Evolutionary conservation across 78 protist genomes (phyloP).

Genomic region (Monocercomonoides exilis): DNA sequence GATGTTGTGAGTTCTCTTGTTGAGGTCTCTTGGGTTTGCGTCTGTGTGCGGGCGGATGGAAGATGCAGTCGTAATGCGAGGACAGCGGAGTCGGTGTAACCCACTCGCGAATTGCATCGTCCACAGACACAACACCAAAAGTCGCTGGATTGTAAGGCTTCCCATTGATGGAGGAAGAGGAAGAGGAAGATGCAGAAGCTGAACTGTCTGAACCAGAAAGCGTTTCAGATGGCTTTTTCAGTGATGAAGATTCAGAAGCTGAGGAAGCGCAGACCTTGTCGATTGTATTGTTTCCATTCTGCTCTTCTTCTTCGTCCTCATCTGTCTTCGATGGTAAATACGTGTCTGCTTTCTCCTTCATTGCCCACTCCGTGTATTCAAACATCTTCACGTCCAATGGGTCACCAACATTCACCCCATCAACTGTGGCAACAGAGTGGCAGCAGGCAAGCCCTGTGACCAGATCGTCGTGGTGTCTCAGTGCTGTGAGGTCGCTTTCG

Average conservation of each 20-base stretch:
- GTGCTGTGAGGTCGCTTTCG: neutral
- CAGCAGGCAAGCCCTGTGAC: neutral
- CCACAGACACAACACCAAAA: no score
- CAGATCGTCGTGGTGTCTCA: neutral
- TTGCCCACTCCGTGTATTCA: conserved; percentile 33
- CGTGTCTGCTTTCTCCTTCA: neutral
- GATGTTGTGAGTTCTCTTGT: no score
- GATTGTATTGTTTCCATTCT: neutral
- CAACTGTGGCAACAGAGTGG: conserved; percentile 9
- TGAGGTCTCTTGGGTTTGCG: no score
- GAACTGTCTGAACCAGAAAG: neutral
- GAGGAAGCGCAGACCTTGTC: neutral
- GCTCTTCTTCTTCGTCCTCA: neutral
- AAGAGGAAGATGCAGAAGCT: no score
- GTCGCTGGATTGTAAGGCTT: no score
- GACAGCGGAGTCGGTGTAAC: no score
- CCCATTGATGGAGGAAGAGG: no score
- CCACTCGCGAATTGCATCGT: no score
- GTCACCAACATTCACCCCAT: conserved; percentile 59
- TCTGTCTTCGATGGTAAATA: neutral
- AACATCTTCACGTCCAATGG: conserved; percentile 72
- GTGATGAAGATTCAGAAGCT: neutral
- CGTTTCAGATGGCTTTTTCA: neutral
- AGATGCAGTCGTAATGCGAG: no score
- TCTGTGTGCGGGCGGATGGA: no score